Percentiles rank a stretch among this genome's conserved stretches.
phyloP scores from a whole-genome alignment of 208 protist species.

The Leishmania lainsoni region DNA sequence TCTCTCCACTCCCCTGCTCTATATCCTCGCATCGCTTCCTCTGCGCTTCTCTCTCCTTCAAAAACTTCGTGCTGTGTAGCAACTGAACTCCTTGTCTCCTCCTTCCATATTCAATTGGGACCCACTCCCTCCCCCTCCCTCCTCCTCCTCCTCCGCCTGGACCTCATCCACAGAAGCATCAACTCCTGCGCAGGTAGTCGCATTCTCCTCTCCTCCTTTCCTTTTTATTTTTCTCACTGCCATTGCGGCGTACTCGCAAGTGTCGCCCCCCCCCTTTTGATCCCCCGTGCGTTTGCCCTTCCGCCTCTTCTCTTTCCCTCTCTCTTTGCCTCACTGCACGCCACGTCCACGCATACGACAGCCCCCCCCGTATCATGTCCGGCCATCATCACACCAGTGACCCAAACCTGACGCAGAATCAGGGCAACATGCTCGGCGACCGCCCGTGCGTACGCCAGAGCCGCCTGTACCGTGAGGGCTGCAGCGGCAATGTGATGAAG shows the following conservation, averaged over 20 bases:
- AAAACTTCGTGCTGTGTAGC: neutral
- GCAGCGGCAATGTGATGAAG: slow-evolving; percentile 88
- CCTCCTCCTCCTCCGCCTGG: neutral
- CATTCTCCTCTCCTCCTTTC: neutral
- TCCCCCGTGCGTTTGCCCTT: too few relatives aligned
- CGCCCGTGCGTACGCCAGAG: slow-evolving; percentile 90
- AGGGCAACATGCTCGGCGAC: slow-evolving; percentile 86
- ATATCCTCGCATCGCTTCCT: neutral
- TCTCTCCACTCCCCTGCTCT: neutral
- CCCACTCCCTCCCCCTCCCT: too few relatives aligned
- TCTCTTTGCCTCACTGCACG: neutral
- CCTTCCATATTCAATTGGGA: neutral
- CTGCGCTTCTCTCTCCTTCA: neutral
- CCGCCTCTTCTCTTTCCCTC: neutral
- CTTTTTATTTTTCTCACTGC: neutral
- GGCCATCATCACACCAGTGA: slow-evolving; percentile 41
- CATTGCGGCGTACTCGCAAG: neutral
- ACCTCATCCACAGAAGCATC: neutral
- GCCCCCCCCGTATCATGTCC: slow-evolving; percentile 42
- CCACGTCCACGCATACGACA: neutral
- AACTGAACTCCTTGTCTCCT: neutral
- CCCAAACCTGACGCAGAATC: slow-evolving; percentile 79
- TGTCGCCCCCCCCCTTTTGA: neutral
- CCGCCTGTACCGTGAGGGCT: slow-evolving; percentile 75
- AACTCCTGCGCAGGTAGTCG: neutral